Conservation (phyloP, 768 basidiomycete genomes). For the Dentipellis sp. region DNA sequence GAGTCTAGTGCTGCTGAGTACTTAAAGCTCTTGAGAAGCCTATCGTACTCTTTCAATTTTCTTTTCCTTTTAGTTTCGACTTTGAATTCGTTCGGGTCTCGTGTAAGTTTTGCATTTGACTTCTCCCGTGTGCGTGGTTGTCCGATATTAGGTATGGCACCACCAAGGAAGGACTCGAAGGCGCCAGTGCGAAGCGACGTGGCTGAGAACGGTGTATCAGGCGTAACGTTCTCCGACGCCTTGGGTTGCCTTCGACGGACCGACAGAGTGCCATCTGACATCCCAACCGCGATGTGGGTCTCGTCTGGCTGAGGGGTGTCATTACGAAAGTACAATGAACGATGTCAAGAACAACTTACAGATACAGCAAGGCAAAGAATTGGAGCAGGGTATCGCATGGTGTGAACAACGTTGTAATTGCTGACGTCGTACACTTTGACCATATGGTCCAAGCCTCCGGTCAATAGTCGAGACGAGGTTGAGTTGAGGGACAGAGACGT, state of each 20-base stretch:
- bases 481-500: conserved; percentile 81
- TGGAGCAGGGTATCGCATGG: conserved; percentile 96
- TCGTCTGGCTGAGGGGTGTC: conserved; percentile 70
- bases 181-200: conserved; percentile 42
- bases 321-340: not conserved
- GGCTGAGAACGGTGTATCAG: conserved; percentile 24
- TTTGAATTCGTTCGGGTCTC: conserved; percentile 67
- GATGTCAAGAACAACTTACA: conserved; percentile 36
- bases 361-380: conserved; percentile 86
- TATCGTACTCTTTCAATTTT: conserved; percentile 81
- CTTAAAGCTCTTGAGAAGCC: conserved; percentile 82
- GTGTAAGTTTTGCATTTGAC: conserved; percentile 37
- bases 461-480: conserved; percentile 68
- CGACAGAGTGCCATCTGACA: conserved; percentile 98
- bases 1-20: conserved; percentile 93
- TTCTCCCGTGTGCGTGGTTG: conserved; percentile 43
- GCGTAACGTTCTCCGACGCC: conserved; percentile 40
- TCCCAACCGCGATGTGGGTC: conserved; percentile 93
- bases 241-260: conserved; percentile 82
- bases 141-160: conserved; percentile 44
- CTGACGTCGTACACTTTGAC: conserved; percentile 97
- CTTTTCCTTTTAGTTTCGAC: conserved; percentile 65
- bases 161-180: conserved; percentile 60
- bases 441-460: conserved; percentile 92
- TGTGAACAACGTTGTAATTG: conserved; percentile 92